Percentiles rank a stretch among this genome's conserved stretches.
Conservation (phyloP, 331 rosid genomes). For the Arachis monticola region DNA sequence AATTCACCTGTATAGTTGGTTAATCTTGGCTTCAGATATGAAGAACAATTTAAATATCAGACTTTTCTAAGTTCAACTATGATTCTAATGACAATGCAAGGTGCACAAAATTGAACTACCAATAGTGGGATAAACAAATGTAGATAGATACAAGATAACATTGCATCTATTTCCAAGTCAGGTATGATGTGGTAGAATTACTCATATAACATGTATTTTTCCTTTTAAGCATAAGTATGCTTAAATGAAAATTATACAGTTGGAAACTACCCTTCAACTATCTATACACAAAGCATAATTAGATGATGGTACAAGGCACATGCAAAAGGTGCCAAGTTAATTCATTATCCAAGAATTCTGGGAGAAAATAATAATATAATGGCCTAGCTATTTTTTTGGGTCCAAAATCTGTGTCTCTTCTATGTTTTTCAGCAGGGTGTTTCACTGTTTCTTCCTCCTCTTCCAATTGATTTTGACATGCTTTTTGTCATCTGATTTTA, state of each 20-base stretch:
- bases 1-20: neutral
- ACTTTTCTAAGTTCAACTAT: too few relatives aligned
- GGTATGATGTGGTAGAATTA: constrained; percentile 24
- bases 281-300: constrained; percentile 40
- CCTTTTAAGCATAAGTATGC: constrained; percentile 18
- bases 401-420: constrained; percentile 44
- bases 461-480: constrained; percentile 24
- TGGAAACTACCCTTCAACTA: constrained; percentile 41
- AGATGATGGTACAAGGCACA: constrained; percentile 40
- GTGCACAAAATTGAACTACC: constrained; percentile 15
- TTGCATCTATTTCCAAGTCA: constrained; percentile 10
- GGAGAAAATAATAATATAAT: constrained; percentile 15
- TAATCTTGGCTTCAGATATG: neutral
- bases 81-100: neutral
- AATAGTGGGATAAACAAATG: neutral
- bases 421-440: constrained; percentile 28
- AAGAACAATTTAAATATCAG: neutral
- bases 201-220: constrained; percentile 27
- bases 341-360: constrained; percentile 49
- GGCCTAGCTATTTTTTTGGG: constrained; percentile 42
- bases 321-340: constrained; percentile 38
- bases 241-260: constrained; percentile 39
- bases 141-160: neutral
- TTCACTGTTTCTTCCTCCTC: constrained; percentile 12
- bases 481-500: constrained; percentile 37